Evolutionary conservation across 805 yeast species (phyloP).

Genomic region (Deakozyma indianensis): DNA sequence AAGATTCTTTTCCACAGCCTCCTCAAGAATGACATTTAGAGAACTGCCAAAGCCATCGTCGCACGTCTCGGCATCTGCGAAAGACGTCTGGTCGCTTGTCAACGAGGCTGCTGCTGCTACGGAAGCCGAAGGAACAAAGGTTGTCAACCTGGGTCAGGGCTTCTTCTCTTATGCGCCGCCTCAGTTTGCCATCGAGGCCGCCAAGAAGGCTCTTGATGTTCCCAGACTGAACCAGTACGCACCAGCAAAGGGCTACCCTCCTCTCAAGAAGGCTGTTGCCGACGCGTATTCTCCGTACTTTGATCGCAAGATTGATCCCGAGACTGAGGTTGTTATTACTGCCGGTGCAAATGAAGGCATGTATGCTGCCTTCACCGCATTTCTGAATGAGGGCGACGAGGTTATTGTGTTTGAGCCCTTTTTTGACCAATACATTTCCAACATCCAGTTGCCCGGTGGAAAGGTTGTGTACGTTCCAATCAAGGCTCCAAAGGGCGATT

Average conservation of each 20-base stretch:
- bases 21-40: neutral
- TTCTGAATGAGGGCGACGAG: constrained; percentile 79
- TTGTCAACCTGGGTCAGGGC: constrained; percentile 90
- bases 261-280: constrained; percentile 54
- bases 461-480: constrained; percentile 76
- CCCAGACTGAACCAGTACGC: constrained; percentile 86
- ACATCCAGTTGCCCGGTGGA: constrained; percentile 89
- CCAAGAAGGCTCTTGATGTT: constrained; percentile 53
- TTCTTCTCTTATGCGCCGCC: constrained; percentile 96
- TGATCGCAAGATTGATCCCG: constrained; percentile 38
- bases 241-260: constrained; percentile 76
- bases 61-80: constrained; percentile 28
- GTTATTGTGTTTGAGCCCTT: constrained; percentile 94
- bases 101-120: constrained; percentile 87
- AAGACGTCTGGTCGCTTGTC: constrained; percentile 91
- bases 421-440: constrained; percentile 91
- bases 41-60: constrained; percentile 4
- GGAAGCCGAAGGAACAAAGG: constrained; percentile 64
- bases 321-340: constrained; percentile 59
- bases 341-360: constrained; percentile 98
- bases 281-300: constrained; percentile 57
- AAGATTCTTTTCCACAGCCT: neutral
- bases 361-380: constrained; percentile 70
- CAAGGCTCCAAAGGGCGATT: constrained; percentile 66
- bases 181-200: constrained; percentile 75